Percentiles rank a stretch among this genome's conserved stretches.
phyloP scores from a whole-genome alignment of 305 asterid species.

The Solanum hybrid region DNA sequence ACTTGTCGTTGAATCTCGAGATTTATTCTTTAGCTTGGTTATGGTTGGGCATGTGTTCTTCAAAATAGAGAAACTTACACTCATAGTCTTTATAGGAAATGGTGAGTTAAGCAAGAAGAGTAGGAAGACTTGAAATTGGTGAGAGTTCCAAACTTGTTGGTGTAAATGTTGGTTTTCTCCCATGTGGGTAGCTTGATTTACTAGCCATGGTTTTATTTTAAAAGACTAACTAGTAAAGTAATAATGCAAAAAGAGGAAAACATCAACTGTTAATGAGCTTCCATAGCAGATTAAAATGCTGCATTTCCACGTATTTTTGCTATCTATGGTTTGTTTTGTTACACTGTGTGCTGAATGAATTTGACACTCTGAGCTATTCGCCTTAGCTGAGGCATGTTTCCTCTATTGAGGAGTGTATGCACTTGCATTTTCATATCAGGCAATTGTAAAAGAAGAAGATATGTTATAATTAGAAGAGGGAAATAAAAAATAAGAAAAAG shows the following conservation, averaged over 20 bases:
- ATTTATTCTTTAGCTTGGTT: background rate
- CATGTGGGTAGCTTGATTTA: background rate
- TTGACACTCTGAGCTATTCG: background rate
- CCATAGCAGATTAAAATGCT: background rate
- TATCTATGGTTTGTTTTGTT: background rate
- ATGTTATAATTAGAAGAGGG: background rate
- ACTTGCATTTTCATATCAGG: background rate
- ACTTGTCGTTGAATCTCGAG: background rate
- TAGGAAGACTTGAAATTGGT: background rate
- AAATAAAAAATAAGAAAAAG: background rate
- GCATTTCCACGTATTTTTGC: background rate
- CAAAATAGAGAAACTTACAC: background rate
- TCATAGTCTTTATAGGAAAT: background rate
- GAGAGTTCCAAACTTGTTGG: background rate
- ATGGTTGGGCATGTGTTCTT: background rate
- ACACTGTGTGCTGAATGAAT: background rate
- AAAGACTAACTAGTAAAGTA: background rate
- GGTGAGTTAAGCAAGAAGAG: background rate
- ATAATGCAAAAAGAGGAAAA: background rate
- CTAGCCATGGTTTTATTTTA: background rate
- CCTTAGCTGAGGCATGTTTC: background rate
- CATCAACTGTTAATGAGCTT: background rate
- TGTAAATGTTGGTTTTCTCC: background rate
- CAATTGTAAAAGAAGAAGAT: background rate
- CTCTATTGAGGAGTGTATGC: background rate